Evolutionary conservation across 1,284 basidiomycete genomes (phyloP), one percentile per base, ranked within the genome.

Genomic region (Trichosporon sp.): DNA sequence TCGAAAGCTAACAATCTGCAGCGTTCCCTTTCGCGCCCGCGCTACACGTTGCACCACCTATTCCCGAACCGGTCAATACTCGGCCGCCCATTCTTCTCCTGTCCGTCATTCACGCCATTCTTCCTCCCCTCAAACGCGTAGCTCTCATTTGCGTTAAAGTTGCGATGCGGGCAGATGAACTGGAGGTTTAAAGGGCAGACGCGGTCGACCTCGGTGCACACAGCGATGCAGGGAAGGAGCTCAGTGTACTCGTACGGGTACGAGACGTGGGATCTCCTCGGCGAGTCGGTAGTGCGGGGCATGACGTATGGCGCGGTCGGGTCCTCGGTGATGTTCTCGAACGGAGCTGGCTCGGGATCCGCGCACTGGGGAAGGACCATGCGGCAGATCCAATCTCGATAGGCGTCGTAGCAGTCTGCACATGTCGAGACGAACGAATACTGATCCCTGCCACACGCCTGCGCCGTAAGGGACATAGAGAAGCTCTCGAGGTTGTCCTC

Each of bases 371-470:
- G 87, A 68, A 94, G 84, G 13, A 86, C 84, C 19, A 88, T 80
- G 14, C 85, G 77, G 77, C 91, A 94, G 29, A 92, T 83, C 91
- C 91, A 94, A 56, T 84, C 83, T 19, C 90, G 84, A 73, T 93
- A 94, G 16, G 86, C 86, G 27, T 80, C 72, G 68, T 89, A 87
- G 73, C 91, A 93, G 76, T 90, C 88, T 11, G 85, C 82, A 72
- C 91, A 94, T 1, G 85, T 84, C 21, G 89, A 86, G 5, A 92
- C 80, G 1, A 88, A 89, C 9, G 89, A 91, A 80, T 92, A 94
- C 56, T 84, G 74, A 75, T 92, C 91, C 25, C 90, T 84, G 3
- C 91, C 91, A 72, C 91, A 93, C 1, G 89, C 86, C 27, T 58
- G 33, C 2, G 88, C 87, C 14, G 84, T 82, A 19, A 94, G 85